These are phyloP conservation scores for Halophytophthora polymorphica DNA, from an alignment of 352 stramenopile genomes.

Conservation along the genomic window DNA sequence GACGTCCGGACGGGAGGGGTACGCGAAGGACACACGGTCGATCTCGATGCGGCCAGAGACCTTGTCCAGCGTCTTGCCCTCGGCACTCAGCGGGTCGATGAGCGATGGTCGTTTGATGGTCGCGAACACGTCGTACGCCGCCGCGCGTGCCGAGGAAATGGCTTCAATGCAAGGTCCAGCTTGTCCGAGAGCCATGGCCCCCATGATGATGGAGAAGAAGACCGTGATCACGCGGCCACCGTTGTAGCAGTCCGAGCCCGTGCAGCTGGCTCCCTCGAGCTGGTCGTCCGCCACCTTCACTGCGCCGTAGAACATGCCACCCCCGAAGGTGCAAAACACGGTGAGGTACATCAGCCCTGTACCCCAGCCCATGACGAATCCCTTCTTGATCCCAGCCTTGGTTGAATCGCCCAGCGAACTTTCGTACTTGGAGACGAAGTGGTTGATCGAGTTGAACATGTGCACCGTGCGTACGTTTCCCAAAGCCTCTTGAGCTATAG, in stretches of 20 bases:
- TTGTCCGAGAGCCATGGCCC: constrained; percentile 69
- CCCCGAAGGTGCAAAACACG: constrained; percentile 48
- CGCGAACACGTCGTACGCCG: constrained; percentile 61
- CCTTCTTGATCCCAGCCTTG: constrained; percentile 35
- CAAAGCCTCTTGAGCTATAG: constrained; percentile 49
- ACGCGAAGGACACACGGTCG: constrained; percentile 78
- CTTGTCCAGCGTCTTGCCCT: constrained; percentile 31
- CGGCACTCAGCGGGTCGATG: constrained; percentile 48
- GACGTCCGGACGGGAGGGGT: constrained; percentile 53
- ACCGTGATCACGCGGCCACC: constrained; percentile 44
- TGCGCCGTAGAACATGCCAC: constrained; percentile 58
- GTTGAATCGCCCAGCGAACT: constrained; percentile 23
- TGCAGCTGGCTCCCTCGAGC: constrained; percentile 19
- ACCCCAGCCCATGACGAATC: constrained; percentile 20
- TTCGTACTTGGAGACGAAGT: constrained; percentile 46
- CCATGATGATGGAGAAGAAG: constrained; percentile 62
- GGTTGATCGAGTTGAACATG: constrained; percentile 46
- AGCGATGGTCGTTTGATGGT: constrained; percentile 57
- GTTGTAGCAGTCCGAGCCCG: constrained; percentile 30
- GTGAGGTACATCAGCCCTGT: constrained; percentile 46
- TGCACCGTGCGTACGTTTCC: constrained; percentile 54
- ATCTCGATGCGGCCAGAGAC: constrained; percentile 68
- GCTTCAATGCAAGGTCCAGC: constrained; percentile 59
- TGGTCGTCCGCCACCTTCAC: constrained; percentile 36
- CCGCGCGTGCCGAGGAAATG: constrained; percentile 47